phyloP scores from a whole-genome alignment of 306 rosid species.

The Pachyrhizus erosus region DNA sequence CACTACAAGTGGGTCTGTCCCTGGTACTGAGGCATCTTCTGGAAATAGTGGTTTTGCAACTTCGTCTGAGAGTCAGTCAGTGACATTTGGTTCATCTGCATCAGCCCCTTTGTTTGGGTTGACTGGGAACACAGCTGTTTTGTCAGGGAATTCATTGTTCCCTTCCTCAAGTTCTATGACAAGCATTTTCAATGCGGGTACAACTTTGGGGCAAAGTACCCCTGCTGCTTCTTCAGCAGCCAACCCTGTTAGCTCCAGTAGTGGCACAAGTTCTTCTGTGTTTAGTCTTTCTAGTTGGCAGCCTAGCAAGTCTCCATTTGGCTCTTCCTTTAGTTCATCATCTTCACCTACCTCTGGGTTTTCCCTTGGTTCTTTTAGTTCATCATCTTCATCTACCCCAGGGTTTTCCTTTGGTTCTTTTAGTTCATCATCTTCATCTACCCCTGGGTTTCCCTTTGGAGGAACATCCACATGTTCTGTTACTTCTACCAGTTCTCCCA shows the following conservation, averaged over 20 bases:
- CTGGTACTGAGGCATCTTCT: slow-evolving; percentile 49
- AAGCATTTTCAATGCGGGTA: slow-evolving; percentile 45
- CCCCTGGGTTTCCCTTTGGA: slow-evolving; percentile 50
- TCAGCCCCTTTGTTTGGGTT: slow-evolving; percentile 56
- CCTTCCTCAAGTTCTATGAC: slow-evolving; percentile 56
- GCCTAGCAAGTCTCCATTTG: slow-evolving; percentile 59
- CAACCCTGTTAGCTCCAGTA: slow-evolving; percentile 55
- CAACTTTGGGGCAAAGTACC: slow-evolving; percentile 49
- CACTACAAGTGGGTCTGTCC: slow-evolving; percentile 36
- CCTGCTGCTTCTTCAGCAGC: slow-evolving; percentile 59
- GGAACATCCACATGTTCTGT: slow-evolving; percentile 47
- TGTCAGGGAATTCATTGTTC: slow-evolving; percentile 62
- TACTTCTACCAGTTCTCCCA: slow-evolving; percentile 45
- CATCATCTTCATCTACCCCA: slow-evolving; percentile 49
- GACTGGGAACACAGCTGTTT: slow-evolving; percentile 51
- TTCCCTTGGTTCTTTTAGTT: slow-evolving; percentile 57
- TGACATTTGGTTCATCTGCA: slow-evolving; percentile 61
- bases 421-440: slow-evolving; percentile 48
- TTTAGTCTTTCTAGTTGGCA: slow-evolving; percentile 65
- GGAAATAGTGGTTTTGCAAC: slow-evolving; percentile 55
- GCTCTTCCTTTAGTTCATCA: slow-evolving; percentile 51
- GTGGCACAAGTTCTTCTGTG: slow-evolving; percentile 50
- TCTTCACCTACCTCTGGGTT: slow-evolving; percentile 48
- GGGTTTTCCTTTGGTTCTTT: slow-evolving; percentile 53
- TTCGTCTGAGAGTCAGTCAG: slow-evolving; percentile 59